Evolutionary conservation across 495 filamentous ascomycete species (phyloP).

Genomic region (Aspergillus nanangensis): DNA sequence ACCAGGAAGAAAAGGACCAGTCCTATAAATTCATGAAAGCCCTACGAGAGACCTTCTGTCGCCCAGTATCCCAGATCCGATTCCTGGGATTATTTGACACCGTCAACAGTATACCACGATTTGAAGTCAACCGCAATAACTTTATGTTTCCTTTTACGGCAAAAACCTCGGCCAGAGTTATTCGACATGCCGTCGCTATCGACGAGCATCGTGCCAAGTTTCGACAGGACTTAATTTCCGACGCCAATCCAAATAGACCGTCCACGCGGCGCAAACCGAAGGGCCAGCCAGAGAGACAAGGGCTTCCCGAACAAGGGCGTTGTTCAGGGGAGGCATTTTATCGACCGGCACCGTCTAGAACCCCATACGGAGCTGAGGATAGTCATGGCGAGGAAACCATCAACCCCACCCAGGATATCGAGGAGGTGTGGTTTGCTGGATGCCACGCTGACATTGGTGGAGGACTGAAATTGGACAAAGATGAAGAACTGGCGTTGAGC

Average conservation of each 20-base stretch:
- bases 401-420: conserved; percentile 18
- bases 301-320: not conserved
- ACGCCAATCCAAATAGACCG: not conserved
- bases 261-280: not conserved
- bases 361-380: conserved; percentile 2
- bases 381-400: not conserved
- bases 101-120: conserved; percentile 69
- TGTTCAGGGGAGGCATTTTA: not conserved
- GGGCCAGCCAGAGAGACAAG: not conserved
- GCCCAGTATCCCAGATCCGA: conserved; percentile 57
- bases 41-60: conserved; percentile 68
- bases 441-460: conserved; percentile 43
- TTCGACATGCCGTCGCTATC: conserved; percentile 41
- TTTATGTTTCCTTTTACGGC: conserved; percentile 8
- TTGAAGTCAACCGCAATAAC: conserved; percentile 58
- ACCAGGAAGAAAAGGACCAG: conserved; percentile 49
- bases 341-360: not conserved
- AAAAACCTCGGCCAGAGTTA: conserved; percentile 19
- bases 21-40: conserved; percentile 63
- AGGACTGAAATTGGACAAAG: conserved; percentile 21
- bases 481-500: conserved; percentile 49
- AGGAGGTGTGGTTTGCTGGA: conserved; percentile 38
- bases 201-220: conserved; percentile 46
- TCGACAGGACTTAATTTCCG: conserved; percentile 19
- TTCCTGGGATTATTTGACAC: conserved; percentile 28